Base-by-base conservation (phyloP, 73 alveolate species). In the Halteria grandinella region DNA sequence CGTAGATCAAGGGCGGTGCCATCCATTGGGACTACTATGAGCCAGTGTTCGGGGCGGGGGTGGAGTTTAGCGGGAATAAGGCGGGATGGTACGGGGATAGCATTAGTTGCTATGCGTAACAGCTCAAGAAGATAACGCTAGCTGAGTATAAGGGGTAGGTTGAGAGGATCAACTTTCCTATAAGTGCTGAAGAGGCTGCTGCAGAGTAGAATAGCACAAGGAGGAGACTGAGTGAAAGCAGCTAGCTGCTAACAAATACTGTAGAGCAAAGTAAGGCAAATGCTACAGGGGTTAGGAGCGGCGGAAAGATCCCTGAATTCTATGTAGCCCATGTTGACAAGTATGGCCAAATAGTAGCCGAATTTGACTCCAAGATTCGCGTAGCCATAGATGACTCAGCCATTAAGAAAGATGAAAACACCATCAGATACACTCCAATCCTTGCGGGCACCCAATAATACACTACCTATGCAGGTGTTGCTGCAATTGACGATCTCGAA, bases 81-180 rank as follows among this genome's bases (percentile, higher is more conserved):
- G 89, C 51, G 0, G 72, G 63, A 5, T 70, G 60, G 83, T 70
- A 77, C 34, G 88, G 88, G 1, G 63, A 74, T 24, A 47, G 59
- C 69, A 15, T 47, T 0, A 29, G 75, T 17, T 77, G 72, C 15
- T 77, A 34, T 32, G 45, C 88, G 2, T 24, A 47, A 47, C 1
- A 40, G 21, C 62, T 77, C 3, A 37, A 7, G 15, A 5, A 36
- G 17, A 41, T 75, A 0, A 40, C 69, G 6, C 44, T 28, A 48
- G 49, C 7, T 2, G 81, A 48, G 20, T 45, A 77, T 62, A 66
- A 60, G 4, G 6, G 21, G 5, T 21, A 60, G 28, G 7, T 60
- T n/a, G n/a, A n/a, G n/a, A n/a, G 34, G 29, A 37, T 60, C 3
- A 2, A 18, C 1, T 1, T 2, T 36, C 60, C 60, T 6, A 49